Percentiles rank a stretch among this genome's conserved stretches.
Conservation (phyloP, 441 rosid species). For the Biscutella laevigata region DNA sequence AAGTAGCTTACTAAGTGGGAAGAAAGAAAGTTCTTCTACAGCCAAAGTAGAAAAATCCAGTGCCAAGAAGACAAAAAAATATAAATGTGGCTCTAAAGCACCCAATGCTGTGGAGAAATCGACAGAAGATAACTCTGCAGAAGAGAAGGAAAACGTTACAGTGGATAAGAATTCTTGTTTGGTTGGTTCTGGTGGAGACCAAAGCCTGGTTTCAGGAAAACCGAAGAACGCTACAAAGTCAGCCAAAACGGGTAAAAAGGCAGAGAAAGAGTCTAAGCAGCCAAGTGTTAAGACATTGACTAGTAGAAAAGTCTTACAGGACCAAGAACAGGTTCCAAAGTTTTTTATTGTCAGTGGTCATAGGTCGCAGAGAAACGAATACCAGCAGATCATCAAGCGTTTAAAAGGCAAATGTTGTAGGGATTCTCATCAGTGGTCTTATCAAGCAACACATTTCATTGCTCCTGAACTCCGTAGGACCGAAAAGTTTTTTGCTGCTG, state of each 20-base stretch:
- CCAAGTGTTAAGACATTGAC: conserved; percentile 20
- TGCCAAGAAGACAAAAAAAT: conserved; percentile 12
- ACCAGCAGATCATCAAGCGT: conserved; percentile 50
- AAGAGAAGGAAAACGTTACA: conserved; percentile 42
- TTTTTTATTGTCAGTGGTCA: conserved; percentile 72
- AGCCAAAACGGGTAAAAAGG: conserved; percentile 20
- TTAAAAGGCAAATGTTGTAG: conserved; percentile 72
- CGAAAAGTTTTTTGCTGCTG: conserved; percentile 82
- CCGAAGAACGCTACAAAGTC: conserved; percentile 28
- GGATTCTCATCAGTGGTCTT: conserved; percentile 94
- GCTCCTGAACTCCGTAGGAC: conserved; percentile 71
- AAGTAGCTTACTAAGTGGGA: conserved; percentile 1
- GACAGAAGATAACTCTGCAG: conserved; percentile 26
- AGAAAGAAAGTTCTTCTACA: conserved; percentile 6
- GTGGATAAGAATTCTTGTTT: background rate
- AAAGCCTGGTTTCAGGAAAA: conserved; percentile 18
- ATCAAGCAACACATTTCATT: conserved; percentile 88
- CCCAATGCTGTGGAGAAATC: conserved; percentile 4
- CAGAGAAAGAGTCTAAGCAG: conserved; percentile 25
- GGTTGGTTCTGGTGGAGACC: conserved; percentile 26
- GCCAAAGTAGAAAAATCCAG: conserved; percentile 10
- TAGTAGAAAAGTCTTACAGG: conserved; percentile 17
- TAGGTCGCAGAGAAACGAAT: conserved; percentile 61
- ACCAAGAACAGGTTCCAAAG: conserved; percentile 33
- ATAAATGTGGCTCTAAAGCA: background rate